Evolutionary conservation across 768 basidiomycete genomes (phyloP), one percentile per base, ranked within the genome.

Genomic region (Boletus rufocinnamomeus): DNA sequence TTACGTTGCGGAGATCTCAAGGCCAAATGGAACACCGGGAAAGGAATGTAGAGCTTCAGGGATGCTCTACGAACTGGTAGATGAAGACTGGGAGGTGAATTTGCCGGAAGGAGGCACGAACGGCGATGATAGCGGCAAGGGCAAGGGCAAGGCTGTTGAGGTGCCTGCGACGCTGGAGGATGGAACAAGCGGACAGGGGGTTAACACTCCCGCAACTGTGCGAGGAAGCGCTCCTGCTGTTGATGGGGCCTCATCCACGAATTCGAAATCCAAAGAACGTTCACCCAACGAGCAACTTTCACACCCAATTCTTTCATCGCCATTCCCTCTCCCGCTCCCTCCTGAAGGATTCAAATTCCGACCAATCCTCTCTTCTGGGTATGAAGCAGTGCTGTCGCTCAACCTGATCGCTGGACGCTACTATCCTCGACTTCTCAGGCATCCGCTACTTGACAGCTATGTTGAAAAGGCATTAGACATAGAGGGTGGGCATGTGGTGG

Each of bases 381-480:
- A 82, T 58, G 89, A 93, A 71, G 81, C 81, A 17, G 81, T 88
- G 21, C 61, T 91, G n/a, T 84, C 84, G 3, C 77, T 93, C 43
- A 82, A 84, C 37, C 75, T 91, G 48, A 79, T 95, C 59, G 84
- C 84, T 34, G 93, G 93, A 34, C 80, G 93, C 55, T 94, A 94
- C 69, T 94, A 94, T 68, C 88, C 91, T 6, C 75, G 79, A 7
- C 77, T 94, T 37, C 78, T 92, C 25, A 67, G 76, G 23, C 89
- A 91, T 66, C 88, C 88, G 1, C 75, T 86, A 37, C 72, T 92
- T 21, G 71, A 70, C 14, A 69, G 74, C 5, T 64, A 63, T 23
- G 66, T 88, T 4, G 65, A 74, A 32, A 65, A 74, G 17, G 81
- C 81, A 14, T 64, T 82, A 44, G 57, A 69, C 37, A 65, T 69